These are phyloP conservation scores for Capsicum pubescens DNA, from an alignment of 257 asterid genomes.

Conservation along the genomic window DNA sequence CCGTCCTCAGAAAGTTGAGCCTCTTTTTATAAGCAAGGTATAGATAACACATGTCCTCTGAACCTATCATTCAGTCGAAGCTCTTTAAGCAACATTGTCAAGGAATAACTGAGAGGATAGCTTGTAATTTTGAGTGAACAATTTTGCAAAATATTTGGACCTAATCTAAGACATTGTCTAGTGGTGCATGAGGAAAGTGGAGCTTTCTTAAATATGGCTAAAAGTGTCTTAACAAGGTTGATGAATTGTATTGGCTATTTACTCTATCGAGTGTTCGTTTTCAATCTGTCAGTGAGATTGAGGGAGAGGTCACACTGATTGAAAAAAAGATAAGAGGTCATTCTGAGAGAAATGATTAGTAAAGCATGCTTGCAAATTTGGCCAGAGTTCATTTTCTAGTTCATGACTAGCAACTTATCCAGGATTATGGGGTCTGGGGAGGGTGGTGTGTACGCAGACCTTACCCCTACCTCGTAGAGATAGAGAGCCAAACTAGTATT, in stretches of 20 bases:
- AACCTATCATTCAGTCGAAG: background rate
- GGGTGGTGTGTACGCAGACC: background rate
- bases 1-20: conserved; percentile 72
- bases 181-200: background rate
- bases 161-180: background rate
- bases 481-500: background rate
- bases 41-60: conserved; percentile 21
- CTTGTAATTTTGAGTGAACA: background rate
- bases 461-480: background rate
- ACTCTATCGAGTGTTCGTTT: background rate
- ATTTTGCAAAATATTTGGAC: background rate
- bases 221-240: background rate
- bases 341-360: background rate
- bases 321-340: too few species aligned
- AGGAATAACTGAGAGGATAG: background rate
- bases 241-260: background rate
- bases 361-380: background rate
- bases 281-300: background rate
- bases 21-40: conserved; percentile 94
- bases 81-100: background rate
- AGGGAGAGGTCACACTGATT: background rate
- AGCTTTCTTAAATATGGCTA: background rate
- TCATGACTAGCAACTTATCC: background rate
- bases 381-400: background rate
- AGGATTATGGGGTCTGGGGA: background rate